Evolutionary conservation across 106 monocot genomes (phyloP).

Genomic region (Allium cepa): DNA sequence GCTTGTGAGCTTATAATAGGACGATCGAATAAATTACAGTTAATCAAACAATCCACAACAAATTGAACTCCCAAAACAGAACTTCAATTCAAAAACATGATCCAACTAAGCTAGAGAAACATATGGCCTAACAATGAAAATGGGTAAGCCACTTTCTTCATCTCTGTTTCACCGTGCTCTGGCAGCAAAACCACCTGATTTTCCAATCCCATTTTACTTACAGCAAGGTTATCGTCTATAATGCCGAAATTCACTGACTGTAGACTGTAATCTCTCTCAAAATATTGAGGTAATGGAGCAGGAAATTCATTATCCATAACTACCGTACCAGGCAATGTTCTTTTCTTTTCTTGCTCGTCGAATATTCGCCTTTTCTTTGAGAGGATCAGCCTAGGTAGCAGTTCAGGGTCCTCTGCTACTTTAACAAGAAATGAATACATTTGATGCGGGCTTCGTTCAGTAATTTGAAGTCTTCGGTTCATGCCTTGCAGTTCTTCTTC

Average conservation of each 20-base stretch:
- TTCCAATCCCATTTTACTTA: background rate
- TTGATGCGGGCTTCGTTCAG: constrained; percentile 8
- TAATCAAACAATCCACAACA: too few species aligned
- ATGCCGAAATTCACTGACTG: background rate
- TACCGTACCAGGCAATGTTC: background rate
- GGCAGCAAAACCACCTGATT: constrained; percentile 2
- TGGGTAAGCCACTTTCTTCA: constrained; percentile 8
- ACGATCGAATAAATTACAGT: too few species aligned
- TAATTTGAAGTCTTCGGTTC: constrained; percentile 12
- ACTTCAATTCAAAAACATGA: too few species aligned
- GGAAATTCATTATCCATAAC: background rate
- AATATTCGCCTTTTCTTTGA: background rate
- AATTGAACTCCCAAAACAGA: too few species aligned
- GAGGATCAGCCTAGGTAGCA: constrained; percentile 1
- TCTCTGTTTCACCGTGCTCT: constrained; percentile 3
- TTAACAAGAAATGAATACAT: constrained; percentile 17
- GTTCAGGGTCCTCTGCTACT: constrained; percentile 13
- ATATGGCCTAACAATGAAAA: constrained; percentile 11
- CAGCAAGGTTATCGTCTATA: background rate
- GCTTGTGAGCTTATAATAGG: too few species aligned
- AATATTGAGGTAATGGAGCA: constrained; percentile 1
- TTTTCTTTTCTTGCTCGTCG: background rate
- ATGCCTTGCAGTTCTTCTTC: constrained; percentile 9
- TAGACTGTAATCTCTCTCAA: background rate
- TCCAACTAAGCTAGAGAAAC: constrained; percentile 4